phyloP scores from a whole-genome alignment of 306 rosid genomes.

The Carpinus fangiana region DNA sequence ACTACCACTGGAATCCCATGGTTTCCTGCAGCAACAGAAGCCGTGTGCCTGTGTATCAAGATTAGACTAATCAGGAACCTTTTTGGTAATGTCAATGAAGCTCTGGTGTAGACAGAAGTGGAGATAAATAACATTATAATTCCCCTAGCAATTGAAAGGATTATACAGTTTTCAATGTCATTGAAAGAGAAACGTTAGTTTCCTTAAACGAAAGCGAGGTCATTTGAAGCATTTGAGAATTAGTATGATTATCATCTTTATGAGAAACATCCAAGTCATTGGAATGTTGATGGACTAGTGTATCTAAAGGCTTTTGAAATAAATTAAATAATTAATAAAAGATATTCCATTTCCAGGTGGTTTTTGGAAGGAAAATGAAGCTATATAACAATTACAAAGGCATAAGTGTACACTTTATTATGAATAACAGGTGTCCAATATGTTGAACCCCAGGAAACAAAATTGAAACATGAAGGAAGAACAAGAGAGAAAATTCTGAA shows the following conservation, averaged over 20 bases:
- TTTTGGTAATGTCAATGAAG: background rate
- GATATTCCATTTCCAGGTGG: background rate
- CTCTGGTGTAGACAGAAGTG: conserved; percentile 12
- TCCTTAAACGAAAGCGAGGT: background rate
- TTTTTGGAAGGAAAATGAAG: background rate
- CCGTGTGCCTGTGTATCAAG: conserved; percentile 74
- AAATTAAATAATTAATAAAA: background rate
- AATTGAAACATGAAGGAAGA: background rate
- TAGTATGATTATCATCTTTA: too few species aligned
- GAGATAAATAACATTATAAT: background rate
- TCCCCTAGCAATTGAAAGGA: background rate
- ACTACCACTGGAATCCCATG: conserved; percentile 96
- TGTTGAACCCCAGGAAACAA: background rate
- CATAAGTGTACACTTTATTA: background rate
- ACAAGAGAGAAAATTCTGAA: background rate
- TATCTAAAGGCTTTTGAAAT: background rate
- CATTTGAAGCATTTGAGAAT: background rate
- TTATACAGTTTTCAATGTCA: background rate
- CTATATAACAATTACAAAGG: background rate
- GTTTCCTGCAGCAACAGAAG: conserved; percentile 98
- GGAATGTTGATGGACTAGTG: background rate
- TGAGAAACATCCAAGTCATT: background rate
- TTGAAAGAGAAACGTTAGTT: background rate
- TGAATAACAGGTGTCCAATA: background rate
- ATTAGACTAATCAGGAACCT: conserved; percentile 30